Evolutionary conservation across 2,329 filamentous ascomycete species (phyloP).

Genomic region (Davidsoniella eucalypti): DNA sequence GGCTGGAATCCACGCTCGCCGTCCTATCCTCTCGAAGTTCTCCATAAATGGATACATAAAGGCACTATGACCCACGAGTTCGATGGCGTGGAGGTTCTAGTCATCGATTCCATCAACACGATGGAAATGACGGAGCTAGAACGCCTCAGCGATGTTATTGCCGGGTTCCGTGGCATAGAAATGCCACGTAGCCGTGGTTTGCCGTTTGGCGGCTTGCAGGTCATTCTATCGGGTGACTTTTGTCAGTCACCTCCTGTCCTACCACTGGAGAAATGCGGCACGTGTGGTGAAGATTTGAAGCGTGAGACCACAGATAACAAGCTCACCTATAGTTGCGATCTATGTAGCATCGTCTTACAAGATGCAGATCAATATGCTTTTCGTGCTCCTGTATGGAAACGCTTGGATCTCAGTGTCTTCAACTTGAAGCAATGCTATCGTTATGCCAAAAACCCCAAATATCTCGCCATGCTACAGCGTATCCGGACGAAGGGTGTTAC

Average conservation of each 20-base stretch:
- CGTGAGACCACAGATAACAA: too few relatives aligned
- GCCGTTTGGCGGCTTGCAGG: conserved; percentile 1
- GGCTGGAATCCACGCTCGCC: neutral
- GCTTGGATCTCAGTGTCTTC: too few relatives aligned
- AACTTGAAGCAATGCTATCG: too few relatives aligned
- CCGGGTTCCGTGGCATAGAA: neutral
- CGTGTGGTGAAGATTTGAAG: neutral
- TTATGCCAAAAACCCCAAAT: too few relatives aligned
- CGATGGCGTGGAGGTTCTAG: neutral
- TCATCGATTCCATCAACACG: neutral
- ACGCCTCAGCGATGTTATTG: neutral
- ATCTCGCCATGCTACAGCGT: too few relatives aligned
- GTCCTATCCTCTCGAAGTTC: neutral
- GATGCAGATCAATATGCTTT: too few relatives aligned
- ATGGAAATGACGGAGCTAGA: neutral
- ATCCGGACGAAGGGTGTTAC: too few relatives aligned
- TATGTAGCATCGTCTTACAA: too few relatives aligned
- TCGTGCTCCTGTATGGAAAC: too few relatives aligned
- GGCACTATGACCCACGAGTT: neutral
- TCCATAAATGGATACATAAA: neutral
- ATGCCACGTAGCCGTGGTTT: neutral
- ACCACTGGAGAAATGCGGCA: neutral
- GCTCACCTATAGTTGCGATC: too few relatives aligned
- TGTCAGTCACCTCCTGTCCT: neutral
- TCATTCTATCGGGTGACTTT: neutral